Evolutionary conservation across 164 flowering plant genomes (phyloP).

Genomic region (Akebia trifoliata): DNA sequence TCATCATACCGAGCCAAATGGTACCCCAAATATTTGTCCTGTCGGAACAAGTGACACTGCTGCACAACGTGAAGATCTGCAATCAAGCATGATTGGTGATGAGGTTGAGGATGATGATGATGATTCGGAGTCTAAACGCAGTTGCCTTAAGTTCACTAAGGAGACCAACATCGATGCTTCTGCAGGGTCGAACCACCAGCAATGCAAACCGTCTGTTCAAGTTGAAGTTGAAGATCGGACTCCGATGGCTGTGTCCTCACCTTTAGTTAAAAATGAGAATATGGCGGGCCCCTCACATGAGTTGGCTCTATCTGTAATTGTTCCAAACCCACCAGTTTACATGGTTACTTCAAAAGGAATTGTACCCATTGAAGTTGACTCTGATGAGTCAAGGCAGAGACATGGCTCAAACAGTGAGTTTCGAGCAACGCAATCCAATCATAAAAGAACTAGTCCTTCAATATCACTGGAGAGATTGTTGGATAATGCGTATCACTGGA

Average conservation of each 20-base stretch:
- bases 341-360: conserved; percentile 25
- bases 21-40: conserved; percentile 41
- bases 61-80: conserved; percentile 27
- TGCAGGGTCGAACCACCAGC: conserved; percentile 37
- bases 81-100: conserved; percentile 23
- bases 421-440: conserved; percentile 37
- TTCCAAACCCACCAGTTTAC: conserved; percentile 18
- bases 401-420: conserved; percentile 18
- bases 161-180: conserved; percentile 19
- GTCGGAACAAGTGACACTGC: conserved; percentile 33
- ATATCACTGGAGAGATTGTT: conserved; percentile 40
- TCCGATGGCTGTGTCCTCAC: conserved; percentile 28
- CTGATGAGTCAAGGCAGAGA: conserved; percentile 22
- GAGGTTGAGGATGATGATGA: conserved; percentile 55
- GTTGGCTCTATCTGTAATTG: conserved; percentile 25
- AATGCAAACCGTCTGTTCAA: conserved; percentile 29
- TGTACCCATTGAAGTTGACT: conserved; percentile 24
- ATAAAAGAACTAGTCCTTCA: conserved; percentile 35
- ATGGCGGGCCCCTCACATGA: conserved; percentile 35
- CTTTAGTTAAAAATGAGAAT: conserved; percentile 32
- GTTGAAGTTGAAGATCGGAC: conserved; percentile 34
- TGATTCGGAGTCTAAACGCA: conserved; percentile 29
- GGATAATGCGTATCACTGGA: conserved; percentile 81
- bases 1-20: conserved; percentile 31
- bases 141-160: not conserved